These are phyloP conservation scores for Ceratocystis lukuohia DNA, from an alignment of 2,329 filamentous ascomycete genomes.

Conservation along the genomic window DNA sequence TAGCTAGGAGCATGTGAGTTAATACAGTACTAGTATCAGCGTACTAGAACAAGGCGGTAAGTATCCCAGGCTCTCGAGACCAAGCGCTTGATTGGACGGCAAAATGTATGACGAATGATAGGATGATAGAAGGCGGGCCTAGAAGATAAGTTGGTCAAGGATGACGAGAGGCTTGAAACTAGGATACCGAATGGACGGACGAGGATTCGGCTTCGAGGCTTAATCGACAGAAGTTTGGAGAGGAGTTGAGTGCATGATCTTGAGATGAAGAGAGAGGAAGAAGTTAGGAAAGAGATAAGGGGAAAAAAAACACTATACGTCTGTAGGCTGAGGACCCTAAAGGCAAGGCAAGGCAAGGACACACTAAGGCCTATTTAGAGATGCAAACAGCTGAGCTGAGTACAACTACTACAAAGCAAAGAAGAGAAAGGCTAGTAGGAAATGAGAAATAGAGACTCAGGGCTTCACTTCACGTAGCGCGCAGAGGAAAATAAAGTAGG, in stretches of 20 bases:
- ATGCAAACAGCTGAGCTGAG: neutral
- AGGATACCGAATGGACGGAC: too few relatives aligned
- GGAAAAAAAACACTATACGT: neutral
- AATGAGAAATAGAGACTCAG: neutral
- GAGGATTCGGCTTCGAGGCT: neutral
- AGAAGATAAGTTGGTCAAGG: slow-evolving; percentile 1
- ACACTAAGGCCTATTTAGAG: neutral
- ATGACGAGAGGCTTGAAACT: neutral
- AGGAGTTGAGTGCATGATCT: neutral
- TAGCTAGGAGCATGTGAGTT: neutral
- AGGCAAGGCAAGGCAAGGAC: neutral
- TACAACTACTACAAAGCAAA: neutral
- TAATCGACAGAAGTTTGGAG: neutral
- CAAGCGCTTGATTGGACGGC: neutral
- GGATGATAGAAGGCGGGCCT: neutral
- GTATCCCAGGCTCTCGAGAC: neutral
- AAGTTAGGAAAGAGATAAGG: neutral
- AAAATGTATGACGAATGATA: neutral
- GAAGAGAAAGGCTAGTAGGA: neutral
- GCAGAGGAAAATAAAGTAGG: too few relatives aligned
- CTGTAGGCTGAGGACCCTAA: neutral
- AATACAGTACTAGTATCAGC: neutral
- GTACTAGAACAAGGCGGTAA: neutral
- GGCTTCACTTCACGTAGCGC: too few relatives aligned
- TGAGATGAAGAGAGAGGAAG: neutral